Evolutionary conservation across 2,329 filamentous ascomycete species (phyloP).

Genomic region (Penicillium sp.): DNA sequence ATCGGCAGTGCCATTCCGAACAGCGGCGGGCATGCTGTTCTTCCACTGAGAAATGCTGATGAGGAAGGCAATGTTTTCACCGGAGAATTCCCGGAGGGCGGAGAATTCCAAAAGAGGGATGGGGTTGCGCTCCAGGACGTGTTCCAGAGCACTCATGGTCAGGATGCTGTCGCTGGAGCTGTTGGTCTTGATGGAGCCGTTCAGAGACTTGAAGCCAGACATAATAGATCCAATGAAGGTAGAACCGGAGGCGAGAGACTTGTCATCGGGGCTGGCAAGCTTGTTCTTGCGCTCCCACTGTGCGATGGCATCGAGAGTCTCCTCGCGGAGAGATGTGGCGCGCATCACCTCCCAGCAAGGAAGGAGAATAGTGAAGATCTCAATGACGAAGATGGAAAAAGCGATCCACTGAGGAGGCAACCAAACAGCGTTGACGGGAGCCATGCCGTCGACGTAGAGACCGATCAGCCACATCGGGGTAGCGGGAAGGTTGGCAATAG

Average conservation of each 20-base stretch:
- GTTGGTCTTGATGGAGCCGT: conserved; percentile 8
- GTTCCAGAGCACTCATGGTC: conserved; percentile 60
- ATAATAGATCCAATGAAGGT: conserved; percentile 30
- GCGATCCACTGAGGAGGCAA: conserved; percentile 60
- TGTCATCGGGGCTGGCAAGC: conserved; percentile 17
- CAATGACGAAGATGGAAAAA: conserved; percentile 58
- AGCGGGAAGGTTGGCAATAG: conserved; percentile 53
- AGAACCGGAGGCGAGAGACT: conserved; percentile 26
- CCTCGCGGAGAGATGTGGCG: conserved; percentile 29
- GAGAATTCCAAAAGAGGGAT: conserved; percentile 61
- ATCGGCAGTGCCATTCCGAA: conserved; percentile 15
- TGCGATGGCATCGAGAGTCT: conserved; percentile 36
- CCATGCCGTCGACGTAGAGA: conserved; percentile 53
- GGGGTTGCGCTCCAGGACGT: conserved; percentile 51
- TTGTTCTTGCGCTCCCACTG: conserved; percentile 39
- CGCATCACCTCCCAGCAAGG: conserved; percentile 56
- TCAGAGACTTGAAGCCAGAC: conserved; percentile 26
- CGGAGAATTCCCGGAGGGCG: conserved; percentile 62
- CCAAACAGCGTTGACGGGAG: conserved; percentile 50
- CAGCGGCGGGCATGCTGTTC: conserved; percentile 21
- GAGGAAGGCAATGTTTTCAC: conserved; percentile 66
- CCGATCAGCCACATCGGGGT: conserved; percentile 62
- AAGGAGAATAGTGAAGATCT: conserved; percentile 60
- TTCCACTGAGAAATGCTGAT: conserved; percentile 57
- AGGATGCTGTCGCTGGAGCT: conserved; percentile 48